Conservation (phyloP, 108 stramenopile species). For the Parmales sp. region DNA sequence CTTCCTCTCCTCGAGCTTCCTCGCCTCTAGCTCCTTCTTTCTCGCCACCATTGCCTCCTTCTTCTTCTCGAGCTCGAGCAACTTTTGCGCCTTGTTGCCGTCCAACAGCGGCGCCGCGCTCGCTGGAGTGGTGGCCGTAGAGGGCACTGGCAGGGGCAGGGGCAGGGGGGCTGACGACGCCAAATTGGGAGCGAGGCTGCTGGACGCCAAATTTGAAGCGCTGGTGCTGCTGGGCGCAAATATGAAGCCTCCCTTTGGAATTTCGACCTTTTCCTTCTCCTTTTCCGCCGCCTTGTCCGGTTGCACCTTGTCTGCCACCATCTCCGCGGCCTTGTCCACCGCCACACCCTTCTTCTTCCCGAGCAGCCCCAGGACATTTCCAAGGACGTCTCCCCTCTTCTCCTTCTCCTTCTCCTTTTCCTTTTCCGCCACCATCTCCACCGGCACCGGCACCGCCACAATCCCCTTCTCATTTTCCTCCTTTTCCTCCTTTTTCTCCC, state of each 20-base stretch:
- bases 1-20: constrained; percentile 45
- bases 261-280: not conserved
- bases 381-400: constrained; percentile 10
- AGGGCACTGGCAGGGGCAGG: not conserved
- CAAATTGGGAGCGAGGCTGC: not conserved
- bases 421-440: constrained; percentile 7
- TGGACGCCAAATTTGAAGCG: not conserved
- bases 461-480: constrained; percentile 21
- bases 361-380: constrained; percentile 15
- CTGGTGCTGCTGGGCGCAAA: constrained; percentile 39
- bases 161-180: not conserved
- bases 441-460: constrained; percentile 1
- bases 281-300: constrained; percentile 3
- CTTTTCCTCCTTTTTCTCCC: constrained; percentile 16
- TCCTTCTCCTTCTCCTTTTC: constrained; percentile 6
- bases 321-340: not conserved
- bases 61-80: constrained; percentile 16
- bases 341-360: constrained; percentile 1
- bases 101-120: not conserved
- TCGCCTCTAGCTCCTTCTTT: constrained; percentile 24
- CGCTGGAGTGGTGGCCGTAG: not conserved
- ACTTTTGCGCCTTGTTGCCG: constrained; percentile 14
- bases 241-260: constrained; percentile 46
- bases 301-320: constrained; percentile 17
- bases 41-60: constrained; percentile 26